These are phyloP conservation scores for Fusarium sp. DNA, from an alignment of 2,329 filamentous ascomycete species.

Conservation along the genomic window DNA sequence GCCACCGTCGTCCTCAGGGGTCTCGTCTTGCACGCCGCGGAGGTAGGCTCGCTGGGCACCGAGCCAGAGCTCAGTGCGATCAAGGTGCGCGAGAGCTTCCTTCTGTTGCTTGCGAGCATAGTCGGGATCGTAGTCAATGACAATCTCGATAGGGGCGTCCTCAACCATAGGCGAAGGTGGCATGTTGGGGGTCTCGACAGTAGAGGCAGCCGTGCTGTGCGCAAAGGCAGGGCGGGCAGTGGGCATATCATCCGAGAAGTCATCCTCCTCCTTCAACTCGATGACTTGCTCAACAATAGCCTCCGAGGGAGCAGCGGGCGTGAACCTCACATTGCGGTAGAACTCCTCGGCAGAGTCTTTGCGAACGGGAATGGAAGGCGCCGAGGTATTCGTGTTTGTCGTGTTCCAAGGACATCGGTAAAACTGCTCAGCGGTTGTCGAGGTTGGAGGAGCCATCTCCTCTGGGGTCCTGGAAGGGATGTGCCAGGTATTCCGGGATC, in stretches of 20 bases:
- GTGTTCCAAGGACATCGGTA: slow-evolving; percentile 82
- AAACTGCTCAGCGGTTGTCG: slow-evolving; percentile 89
- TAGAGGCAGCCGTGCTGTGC: slow-evolving; percentile 45
- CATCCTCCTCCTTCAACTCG: slow-evolving; percentile 59
- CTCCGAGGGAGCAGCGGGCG: slow-evolving; percentile 51
- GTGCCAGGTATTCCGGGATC: slow-evolving; percentile 83
- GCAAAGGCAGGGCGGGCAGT: slow-evolving; percentile 65
- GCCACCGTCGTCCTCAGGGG: slow-evolving; percentile 48
- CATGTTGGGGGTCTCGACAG: slow-evolving; percentile 46
- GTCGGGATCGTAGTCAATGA: slow-evolving; percentile 74
- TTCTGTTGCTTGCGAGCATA: slow-evolving; percentile 78
- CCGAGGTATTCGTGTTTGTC: slow-evolving; percentile 57
- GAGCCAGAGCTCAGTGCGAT: slow-evolving; percentile 88
- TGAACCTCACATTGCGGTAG: slow-evolving; percentile 50
- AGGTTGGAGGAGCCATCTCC: slow-evolving; percentile 72
- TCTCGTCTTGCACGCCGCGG: slow-evolving; percentile 65
- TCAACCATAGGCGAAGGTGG: slow-evolving; percentile 58
- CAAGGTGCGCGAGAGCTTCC: slow-evolving; percentile 74
- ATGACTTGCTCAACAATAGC: slow-evolving; percentile 69
- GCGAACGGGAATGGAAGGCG: slow-evolving; percentile 49
- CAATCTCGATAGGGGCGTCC: slow-evolving; percentile 69
- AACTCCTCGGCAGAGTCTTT: slow-evolving; percentile 51
- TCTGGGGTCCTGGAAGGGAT: slow-evolving; percentile 62
- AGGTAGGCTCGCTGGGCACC: slow-evolving; percentile 81
- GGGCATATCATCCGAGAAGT: slow-evolving; percentile 67